These are phyloP conservation scores for Yarrowia osloensis DNA, from an alignment of 805 yeast genomes.

Conservation along the genomic window DNA sequence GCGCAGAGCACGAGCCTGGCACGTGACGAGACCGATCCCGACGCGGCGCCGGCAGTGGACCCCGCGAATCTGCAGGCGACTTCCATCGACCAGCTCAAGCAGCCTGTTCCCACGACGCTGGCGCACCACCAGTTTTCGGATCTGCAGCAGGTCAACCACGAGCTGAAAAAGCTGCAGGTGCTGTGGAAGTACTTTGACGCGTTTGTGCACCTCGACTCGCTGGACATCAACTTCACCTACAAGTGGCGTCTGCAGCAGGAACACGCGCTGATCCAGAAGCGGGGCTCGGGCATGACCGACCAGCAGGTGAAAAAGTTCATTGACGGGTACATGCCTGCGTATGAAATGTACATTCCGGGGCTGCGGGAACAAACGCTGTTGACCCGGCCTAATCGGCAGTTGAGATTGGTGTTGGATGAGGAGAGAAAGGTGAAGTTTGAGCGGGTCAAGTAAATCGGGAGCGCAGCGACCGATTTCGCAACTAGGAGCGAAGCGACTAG, in stretches of 20 bases:
- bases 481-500: not conserved
- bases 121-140: conserved; percentile 41
- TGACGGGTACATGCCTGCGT: conserved; percentile 83
- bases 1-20: conserved; percentile 32
- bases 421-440: conserved; percentile 30
- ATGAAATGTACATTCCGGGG: conserved; percentile 55
- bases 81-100: conserved; percentile 33
- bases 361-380: conserved; percentile 28
- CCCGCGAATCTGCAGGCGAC: conserved; percentile 12
- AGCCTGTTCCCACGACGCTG: conserved; percentile 35
- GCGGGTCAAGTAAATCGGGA: not conserved
- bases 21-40: conserved; percentile 2
- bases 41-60: not conserved
- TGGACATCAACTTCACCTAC: conserved; percentile 62
- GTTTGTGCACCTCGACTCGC: conserved; percentile 65
- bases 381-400: conserved; percentile 22
- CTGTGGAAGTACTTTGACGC: conserved; percentile 60
- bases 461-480: too few species aligned
- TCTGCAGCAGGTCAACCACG: conserved; percentile 51
- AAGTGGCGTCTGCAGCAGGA: conserved; percentile 80
- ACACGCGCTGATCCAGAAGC: conserved; percentile 52
- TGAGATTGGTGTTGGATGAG: conserved; percentile 32
- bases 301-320: conserved; percentile 67
- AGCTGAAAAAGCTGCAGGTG: conserved; percentile 53
- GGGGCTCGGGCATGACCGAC: conserved; percentile 82